These are phyloP conservation scores for Onygenales sp. DNA, from an alignment of 2,329 filamentous ascomycete genomes.

Conservation along the genomic window DNA sequence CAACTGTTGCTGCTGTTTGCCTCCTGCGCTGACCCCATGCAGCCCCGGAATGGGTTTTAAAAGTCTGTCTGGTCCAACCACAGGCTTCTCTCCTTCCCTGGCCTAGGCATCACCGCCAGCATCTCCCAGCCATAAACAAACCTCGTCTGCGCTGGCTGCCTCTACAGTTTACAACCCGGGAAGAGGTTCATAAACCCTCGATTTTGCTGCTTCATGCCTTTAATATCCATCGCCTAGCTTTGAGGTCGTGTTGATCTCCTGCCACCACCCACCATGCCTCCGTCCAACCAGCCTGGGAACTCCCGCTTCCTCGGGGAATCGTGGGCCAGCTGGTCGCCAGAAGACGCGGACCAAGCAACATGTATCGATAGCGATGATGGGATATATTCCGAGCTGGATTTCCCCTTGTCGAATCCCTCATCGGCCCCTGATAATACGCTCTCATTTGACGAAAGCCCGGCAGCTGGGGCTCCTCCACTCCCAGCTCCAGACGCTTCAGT, in stretches of 20 bases:
- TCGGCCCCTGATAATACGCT: background rate
- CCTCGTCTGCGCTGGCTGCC: background rate
- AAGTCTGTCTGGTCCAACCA: too few species aligned
- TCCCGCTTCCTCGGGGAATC: background rate
- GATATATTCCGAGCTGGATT: background rate
- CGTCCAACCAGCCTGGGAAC: background rate
- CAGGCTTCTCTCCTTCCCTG: too few species aligned
- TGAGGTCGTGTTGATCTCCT: background rate
- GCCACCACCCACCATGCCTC: background rate
- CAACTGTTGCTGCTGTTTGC: too few species aligned
- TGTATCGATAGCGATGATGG: constrained; percentile 3
- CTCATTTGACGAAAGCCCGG: background rate
- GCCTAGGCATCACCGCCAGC: too few species aligned
- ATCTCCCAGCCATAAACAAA: too few species aligned
- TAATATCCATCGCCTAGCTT: background rate
- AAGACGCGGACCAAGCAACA: constrained; percentile 2
- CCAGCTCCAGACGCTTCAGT: background rate
- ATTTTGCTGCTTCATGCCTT: background rate
- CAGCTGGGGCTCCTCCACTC: background rate
- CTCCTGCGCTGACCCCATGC: too few species aligned
- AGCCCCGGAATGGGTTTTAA: too few species aligned
- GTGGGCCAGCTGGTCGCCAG: constrained; percentile 3
- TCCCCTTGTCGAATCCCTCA: constrained; percentile 2
- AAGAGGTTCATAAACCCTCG: background rate
- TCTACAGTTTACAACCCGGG: background rate